Base-by-base conservation (phyloP, 2,329 filamentous ascomycete species). In the Fusarium praegraminearum region DNA sequence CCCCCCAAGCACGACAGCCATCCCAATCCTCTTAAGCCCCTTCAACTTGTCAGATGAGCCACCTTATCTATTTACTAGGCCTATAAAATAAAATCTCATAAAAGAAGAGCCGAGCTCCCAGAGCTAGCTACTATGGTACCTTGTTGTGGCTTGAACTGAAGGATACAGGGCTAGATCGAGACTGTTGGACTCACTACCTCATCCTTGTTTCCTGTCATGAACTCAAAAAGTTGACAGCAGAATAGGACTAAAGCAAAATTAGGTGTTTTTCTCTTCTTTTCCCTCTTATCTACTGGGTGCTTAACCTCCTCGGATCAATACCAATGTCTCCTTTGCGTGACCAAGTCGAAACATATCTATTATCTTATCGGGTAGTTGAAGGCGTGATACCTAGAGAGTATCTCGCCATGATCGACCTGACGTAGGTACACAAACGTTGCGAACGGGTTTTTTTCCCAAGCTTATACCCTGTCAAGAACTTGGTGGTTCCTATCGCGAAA, bases 331-430 rank as follows among this genome's bases (percentile, higher is more conserved):
- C 33, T 22, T 18, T 36, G 30, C 30, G 28, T 18, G 22, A 35
- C 28, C 8, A 24, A 38, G 45, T 18, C 11, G 7, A 43, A 16
- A 44, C 38, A 41, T 38, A 60, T 71, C 56, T 69, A 53, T 57
- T 26, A 33, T 54, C 60, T 51, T 35, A 58, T 50, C 47, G 47
- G 33, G 36, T 46, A 9, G 33, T 38, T 26, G 40, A 67, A 67
- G 61, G 36, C 70, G 70, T 62, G 64, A 73, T 73, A 49, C 38
- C 44, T 26, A 43, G 22, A 54, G 49, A 35, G 40, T 41, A 73
- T 73, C 66, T 71, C 70, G 57, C 69, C 67, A 70, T 62, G 45
- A 60, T 43, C 22, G 52, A 50, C 49, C 60, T 60, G 41, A 44
- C 24, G 41, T 53, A 65, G 47, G 32, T 50, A 36, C 36, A 45